Conservation (phyloP, 2,329 filamentous ascomycete species). For the Colletotrichum orchidophilum region DNA sequence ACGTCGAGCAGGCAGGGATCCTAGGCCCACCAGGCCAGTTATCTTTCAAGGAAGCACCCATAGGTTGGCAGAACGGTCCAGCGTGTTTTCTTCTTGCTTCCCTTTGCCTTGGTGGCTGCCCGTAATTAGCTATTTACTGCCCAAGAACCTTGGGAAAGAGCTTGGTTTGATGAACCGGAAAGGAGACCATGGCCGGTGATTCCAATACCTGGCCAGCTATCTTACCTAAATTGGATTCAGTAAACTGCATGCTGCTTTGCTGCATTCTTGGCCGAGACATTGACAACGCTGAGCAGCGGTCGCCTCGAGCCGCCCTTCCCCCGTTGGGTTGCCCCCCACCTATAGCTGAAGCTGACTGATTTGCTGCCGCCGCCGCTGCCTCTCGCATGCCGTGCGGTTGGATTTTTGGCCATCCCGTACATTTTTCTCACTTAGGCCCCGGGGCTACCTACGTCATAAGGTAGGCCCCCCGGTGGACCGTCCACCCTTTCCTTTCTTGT, state of each 20-base stretch:
- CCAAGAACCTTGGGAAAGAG: background rate
- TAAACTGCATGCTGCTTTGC: background rate
- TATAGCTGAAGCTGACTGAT: background rate
- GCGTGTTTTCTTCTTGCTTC: background rate
- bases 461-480: conserved; percentile 18
- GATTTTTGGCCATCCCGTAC: background rate
- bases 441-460: conserved; percentile 32
- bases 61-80: conserved; percentile 10
- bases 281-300: background rate
- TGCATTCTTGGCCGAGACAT: conserved; percentile 5
- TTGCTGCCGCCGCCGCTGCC: background rate
- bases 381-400: background rate
- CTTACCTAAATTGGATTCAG: background rate
- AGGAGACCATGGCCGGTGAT: background rate
- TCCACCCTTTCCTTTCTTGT: conserved; percentile 29
- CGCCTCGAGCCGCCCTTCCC: background rate
- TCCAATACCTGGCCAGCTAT: background rate
- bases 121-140: background rate
- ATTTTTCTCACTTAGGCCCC: conserved; percentile 10
- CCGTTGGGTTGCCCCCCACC: background rate
- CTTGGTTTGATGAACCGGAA: background rate
- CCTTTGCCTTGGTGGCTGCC: background rate
- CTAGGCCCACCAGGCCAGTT: background rate
- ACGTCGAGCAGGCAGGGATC: background rate
- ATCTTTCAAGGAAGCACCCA: conserved; percentile 24